Conservation (phyloP, 768 basidiomycete species). For the Panaeolus cyanescens region DNA sequence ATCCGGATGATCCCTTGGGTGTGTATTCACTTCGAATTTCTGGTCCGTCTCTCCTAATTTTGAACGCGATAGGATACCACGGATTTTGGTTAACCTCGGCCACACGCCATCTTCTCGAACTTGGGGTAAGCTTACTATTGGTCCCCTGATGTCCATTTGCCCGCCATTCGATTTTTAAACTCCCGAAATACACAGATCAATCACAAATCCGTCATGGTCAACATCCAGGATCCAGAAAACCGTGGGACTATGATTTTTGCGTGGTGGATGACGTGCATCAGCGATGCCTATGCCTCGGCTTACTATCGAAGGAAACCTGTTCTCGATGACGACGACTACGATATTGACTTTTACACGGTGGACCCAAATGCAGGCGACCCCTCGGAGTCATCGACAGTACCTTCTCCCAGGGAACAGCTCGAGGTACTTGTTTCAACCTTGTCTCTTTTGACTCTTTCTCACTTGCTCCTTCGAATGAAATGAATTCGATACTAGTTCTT, state of each 20-base stretch:
- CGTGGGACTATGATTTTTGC: constrained; percentile 88
- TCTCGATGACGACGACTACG: constrained; percentile 87
- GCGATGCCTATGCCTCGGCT: constrained; percentile 80
- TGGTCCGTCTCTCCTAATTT: constrained; percentile 19
- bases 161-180: constrained; percentile 8
- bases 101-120: constrained; percentile 76
- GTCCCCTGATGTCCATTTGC: not conserved
- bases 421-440: constrained; percentile 50
- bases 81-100: constrained; percentile 83
- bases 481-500: constrained; percentile 50
- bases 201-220: constrained; percentile 76
- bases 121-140: constrained; percentile 53
- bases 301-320: constrained; percentile 87
- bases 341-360: constrained; percentile 84
- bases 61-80: constrained; percentile 62
- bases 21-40: constrained; percentile 15
- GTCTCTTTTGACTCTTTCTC: constrained; percentile 8
- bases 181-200: constrained; percentile 58
- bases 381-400: constrained; percentile 45
- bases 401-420: constrained; percentile 76
- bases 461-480: not conserved
- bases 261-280: constrained; percentile 91
- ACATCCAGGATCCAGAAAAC: constrained; percentile 72
- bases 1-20: constrained; percentile 74
- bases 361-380: constrained; percentile 58